Conservation (phyloP, 495 filamentous ascomycete species). For the Neurospora cerealis region DNA sequence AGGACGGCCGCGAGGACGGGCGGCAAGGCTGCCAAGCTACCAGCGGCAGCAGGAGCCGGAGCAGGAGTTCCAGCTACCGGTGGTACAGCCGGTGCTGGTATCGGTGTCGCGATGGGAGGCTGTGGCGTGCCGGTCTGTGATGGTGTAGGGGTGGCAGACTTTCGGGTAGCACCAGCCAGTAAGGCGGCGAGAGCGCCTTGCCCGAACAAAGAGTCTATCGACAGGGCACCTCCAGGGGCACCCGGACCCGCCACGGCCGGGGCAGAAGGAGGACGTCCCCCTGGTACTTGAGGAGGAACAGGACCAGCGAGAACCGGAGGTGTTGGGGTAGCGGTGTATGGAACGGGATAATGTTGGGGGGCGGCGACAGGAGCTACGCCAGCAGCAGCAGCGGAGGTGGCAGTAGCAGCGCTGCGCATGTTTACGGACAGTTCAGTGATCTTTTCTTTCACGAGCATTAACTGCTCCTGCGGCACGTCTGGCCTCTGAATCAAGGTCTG, state of each 20-base stretch:
- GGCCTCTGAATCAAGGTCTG: conserved; percentile 70
- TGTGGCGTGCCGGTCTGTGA: conserved; percentile 28
- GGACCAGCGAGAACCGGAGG: conserved; percentile 12
- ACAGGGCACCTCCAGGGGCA: conserved; percentile 19
- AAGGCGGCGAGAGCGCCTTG: conserved; percentile 42
- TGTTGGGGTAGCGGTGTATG: conserved; percentile 16
- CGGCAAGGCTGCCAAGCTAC: neutral
- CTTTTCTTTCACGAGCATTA: conserved; percentile 70
- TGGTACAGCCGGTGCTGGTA: neutral
- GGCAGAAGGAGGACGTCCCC: conserved; percentile 14
- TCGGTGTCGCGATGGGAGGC: conserved; percentile 25
- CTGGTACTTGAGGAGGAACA: conserved; percentile 12
- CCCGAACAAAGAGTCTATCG: conserved; percentile 43
- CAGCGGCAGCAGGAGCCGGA: conserved; percentile 8
- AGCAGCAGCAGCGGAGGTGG: neutral
- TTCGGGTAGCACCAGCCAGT: conserved; percentile 25
- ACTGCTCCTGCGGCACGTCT: conserved; percentile 67
- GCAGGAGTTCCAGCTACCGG: neutral
- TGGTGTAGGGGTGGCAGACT: conserved; percentile 34
- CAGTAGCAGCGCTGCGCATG: conserved; percentile 26
- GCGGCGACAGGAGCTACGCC: conserved; percentile 5
- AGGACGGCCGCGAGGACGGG: conserved; percentile 5
- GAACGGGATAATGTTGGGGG: conserved; percentile 9
- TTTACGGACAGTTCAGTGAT: conserved; percentile 59
- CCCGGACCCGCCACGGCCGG: conserved; percentile 14